Evolutionary conservation across 2,329 filamentous ascomycete species (phyloP).

Genomic region (Neonectria coccinea): DNA sequence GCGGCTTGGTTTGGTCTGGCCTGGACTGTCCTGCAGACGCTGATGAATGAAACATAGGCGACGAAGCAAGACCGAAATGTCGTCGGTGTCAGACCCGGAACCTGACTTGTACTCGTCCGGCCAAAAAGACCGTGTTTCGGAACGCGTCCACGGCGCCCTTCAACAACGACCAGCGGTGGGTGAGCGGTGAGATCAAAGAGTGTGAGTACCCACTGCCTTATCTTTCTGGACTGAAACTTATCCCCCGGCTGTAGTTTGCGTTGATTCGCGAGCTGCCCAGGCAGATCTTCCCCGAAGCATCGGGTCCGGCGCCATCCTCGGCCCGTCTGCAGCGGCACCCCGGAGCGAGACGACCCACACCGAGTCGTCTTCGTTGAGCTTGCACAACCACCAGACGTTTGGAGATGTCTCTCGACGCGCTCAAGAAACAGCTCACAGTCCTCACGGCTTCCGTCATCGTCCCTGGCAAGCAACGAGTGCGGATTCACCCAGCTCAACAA

Average conservation of each 20-base stretch:
- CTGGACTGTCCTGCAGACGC: background rate
- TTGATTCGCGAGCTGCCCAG: conserved; percentile 19
- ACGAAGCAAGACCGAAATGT: conserved; percentile 54
- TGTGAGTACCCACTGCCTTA: conserved; percentile 43
- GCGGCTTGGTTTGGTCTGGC: background rate
- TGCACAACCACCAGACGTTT: conserved; percentile 9
- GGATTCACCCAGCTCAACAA: conserved; percentile 22
- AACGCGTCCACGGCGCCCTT: conserved; percentile 50
- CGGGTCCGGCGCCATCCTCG: background rate
- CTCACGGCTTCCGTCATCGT: conserved; percentile 16
- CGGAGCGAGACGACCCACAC: conserved; percentile 10
- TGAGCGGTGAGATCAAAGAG: conserved; percentile 50
- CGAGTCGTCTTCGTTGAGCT: conserved; percentile 12
- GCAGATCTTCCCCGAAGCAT: background rate
- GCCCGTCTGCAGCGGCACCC: background rate
- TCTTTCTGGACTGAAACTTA: background rate
- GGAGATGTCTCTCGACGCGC: background rate
- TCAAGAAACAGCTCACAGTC: conserved; percentile 12
- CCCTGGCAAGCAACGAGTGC: conserved; percentile 17
- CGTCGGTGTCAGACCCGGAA: conserved; percentile 50
- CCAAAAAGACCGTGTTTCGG: conserved; percentile 52
- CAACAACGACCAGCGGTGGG: conserved; percentile 52
- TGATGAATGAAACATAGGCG: conserved; percentile 43
- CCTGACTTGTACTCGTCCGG: conserved; percentile 50
- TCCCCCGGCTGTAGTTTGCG: conserved; percentile 17